phyloP scores from a whole-genome alignment of 75 land plant species.

The Picea sitchensis region DNA sequence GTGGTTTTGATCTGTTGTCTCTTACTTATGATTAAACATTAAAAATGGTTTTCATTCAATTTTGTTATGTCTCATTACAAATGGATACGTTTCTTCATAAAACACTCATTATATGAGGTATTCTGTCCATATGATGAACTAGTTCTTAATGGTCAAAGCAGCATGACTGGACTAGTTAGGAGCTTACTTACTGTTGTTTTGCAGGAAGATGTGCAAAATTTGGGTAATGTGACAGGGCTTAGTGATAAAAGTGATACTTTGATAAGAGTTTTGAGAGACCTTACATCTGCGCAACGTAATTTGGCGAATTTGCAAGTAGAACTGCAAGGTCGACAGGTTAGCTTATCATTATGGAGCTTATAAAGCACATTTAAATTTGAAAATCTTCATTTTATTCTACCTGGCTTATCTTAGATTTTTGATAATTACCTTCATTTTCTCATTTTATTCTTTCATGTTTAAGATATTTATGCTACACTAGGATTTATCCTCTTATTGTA shows the following conservation, averaged over 20 bases:
- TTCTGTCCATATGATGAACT: neutral
- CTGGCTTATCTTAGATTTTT: neutral
- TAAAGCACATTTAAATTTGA: neutral
- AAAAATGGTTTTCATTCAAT: neutral
- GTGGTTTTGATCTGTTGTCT: neutral
- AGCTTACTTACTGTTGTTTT: slow-evolving; percentile 1
- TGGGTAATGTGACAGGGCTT: slow-evolving; percentile 16
- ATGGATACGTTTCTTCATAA: neutral
- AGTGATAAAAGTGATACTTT: slow-evolving; percentile 70
- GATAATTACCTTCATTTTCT: neutral
- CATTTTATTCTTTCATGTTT: neutral
- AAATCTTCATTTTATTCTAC: neutral
- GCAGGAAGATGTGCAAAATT: slow-evolving; percentile 40
- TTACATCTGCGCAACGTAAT: slow-evolving; percentile 72
- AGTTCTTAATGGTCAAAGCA: neutral
- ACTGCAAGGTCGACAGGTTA: slow-evolving; percentile 97
- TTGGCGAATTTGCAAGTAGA: slow-evolving; percentile 94
- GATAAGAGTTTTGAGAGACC: slow-evolving; percentile 71
- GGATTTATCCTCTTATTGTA: neutral
- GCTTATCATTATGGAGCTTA: neutral
- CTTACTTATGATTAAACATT: neutral
- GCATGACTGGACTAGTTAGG: neutral
- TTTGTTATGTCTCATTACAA: neutral
- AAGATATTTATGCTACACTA: neutral
- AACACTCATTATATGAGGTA: neutral